phyloP scores from a whole-genome alignment of 1,139 yeast genomes.

The Magnusiomyces tetraspermus region DNA sequence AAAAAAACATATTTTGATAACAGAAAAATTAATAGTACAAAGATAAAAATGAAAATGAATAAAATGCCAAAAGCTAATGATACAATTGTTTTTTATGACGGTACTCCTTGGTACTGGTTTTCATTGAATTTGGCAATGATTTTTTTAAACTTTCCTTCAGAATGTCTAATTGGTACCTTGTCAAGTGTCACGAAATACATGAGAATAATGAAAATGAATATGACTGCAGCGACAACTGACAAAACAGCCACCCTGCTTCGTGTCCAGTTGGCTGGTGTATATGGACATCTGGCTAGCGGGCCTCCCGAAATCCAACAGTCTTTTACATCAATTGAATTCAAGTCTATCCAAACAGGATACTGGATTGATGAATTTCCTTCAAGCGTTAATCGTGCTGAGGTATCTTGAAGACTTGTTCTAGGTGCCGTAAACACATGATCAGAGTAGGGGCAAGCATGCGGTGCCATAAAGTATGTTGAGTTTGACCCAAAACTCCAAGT shows the following conservation, averaged over 20 bases:
- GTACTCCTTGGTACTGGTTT: conserved; percentile 54
- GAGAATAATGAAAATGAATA: conserved; percentile 41
- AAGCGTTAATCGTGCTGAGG: conserved; percentile 17
- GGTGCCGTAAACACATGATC: conserved; percentile 46
- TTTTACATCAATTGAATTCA: conserved; percentile 65
- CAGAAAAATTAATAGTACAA: neutral
- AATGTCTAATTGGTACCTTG: conserved; percentile 44
- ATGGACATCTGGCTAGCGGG: conserved; percentile 69
- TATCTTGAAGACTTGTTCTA: conserved; percentile 40
- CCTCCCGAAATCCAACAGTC: conserved; percentile 89
- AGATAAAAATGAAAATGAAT: neutral
- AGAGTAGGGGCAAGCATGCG: conserved; percentile 1
- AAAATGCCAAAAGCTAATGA: neutral
- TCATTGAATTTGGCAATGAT: conserved; percentile 38
- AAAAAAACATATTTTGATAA: neutral
- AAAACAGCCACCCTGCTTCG: conserved; percentile 55
- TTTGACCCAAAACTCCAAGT: conserved; percentile 5
- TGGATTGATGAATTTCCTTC: conserved; percentile 19
- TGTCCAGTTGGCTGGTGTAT: conserved; percentile 42
- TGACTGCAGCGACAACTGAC: conserved; percentile 56
- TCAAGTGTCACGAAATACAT: conserved; percentile 27
- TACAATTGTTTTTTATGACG: conserved; percentile 22
- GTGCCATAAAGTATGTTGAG: conserved; percentile 4
- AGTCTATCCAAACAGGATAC: conserved; percentile 60
- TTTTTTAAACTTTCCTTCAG: conserved; percentile 48